Evolutionary conservation across 305 asterid species (phyloP).

Genomic region (Andrographis paniculata): DNA sequence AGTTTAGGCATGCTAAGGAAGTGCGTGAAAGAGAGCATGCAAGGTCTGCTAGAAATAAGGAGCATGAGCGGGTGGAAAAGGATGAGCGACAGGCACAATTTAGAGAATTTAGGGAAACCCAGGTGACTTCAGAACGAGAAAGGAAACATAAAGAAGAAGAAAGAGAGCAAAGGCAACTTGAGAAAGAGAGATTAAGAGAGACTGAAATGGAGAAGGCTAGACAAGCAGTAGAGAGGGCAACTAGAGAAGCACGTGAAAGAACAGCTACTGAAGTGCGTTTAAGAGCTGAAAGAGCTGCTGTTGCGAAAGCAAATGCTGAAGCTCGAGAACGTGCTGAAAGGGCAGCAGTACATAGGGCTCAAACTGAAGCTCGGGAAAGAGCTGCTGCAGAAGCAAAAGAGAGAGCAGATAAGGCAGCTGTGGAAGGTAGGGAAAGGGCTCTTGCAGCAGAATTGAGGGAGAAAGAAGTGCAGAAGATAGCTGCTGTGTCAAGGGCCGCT

Average conservation of each 20-base stretch:
- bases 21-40: conserved; percentile 89
- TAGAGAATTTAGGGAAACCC: conserved; percentile 55
- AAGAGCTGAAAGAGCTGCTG: conserved; percentile 78
- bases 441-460: conserved; percentile 50
- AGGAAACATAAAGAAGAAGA: conserved; percentile 72
- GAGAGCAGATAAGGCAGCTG: conserved; percentile 72
- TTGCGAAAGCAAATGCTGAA: conserved; percentile 75
- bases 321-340: conserved; percentile 89
- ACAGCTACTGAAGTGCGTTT: conserved; percentile 58
- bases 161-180: conserved; percentile 70
- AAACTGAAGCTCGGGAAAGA: conserved; percentile 97
- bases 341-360: conserved; percentile 93
- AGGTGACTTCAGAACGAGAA: conserved; percentile 63
- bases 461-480: conserved; percentile 48
- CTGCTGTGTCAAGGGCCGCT: conserved; percentile 47
- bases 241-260: conserved; percentile 96
- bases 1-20: conserved; percentile 94
- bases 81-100: conserved; percentile 57
- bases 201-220: conserved; percentile 68
- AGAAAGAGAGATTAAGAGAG: conserved; percentile 58
- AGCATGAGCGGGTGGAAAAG: conserved; percentile 38
- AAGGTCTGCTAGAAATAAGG: conserved; percentile 71
- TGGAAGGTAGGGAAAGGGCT: too few relatives aligned
- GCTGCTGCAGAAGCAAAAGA: conserved; percentile 91
- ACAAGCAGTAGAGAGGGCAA: conserved; percentile 97